Evolutionary conservation across 1,284 basidiomycete genomes (phyloP), one percentile per base, ranked within the genome.

Genomic region (Moesziomyces sp.): DNA sequence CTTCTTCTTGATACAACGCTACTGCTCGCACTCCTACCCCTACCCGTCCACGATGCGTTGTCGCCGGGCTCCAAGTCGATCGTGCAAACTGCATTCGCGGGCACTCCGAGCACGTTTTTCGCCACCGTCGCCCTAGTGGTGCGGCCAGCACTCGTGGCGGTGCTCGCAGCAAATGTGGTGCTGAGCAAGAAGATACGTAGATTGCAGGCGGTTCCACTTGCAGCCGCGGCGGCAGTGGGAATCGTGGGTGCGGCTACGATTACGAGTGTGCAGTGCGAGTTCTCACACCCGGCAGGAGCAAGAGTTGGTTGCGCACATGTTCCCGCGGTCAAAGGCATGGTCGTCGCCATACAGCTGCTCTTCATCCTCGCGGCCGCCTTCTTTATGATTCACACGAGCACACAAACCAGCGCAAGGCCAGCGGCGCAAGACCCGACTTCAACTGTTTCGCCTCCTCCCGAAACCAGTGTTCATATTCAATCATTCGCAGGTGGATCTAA

Each of bases 1-100:
- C 9, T 8, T 3, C 30, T 30, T 30, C 9, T 30, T 10, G 30
- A 30, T 30, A 34, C 47, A 6, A 7, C 24, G 2, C 34, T 68
- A 8, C 40, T 62, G 9, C 14, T 62, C 11, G 52, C 50, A 5
- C 28, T 50, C 6, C 19, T 50, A 7, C 64, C 64, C 6, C 38
- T 67, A 19, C 56, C 60, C 24, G 42, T 48, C 9, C 19, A 40
- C 23, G 23, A 60, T 30, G 48, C 46, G 7, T 2, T n/a, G 34
- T 6, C 30, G 7, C 3, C 3, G 16, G 3, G 5, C 18, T 14
- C 16, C 0, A n/a, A 28, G 0, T 24, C 54, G 35, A 58, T 68
- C 26, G 55, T 58, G 54, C 23, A 61, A 18, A 35, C 49, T 2
- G 54, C 58, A 0, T 50, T 68, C 38, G 3, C 24, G 3, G 47